Base-by-base conservation (phyloP, 345 rosid species). In the Eucalyptus cloeziana region DNA sequence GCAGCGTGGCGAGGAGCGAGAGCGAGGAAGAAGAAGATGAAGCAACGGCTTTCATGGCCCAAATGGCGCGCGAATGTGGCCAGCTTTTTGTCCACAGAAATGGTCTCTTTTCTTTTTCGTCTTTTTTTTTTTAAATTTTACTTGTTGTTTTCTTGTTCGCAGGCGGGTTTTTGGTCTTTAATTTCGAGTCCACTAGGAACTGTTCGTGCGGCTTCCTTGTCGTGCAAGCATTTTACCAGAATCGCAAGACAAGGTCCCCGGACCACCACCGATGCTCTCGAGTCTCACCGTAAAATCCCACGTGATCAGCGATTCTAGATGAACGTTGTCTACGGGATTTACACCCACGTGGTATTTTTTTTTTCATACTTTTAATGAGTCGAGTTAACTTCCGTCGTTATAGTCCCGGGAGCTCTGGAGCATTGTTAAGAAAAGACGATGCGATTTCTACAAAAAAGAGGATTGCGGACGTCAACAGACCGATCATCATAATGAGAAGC, bases 41-140 rank as follows among this genome's bases (percentile, higher is more conserved):
- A 88, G 87, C 67, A 69, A 31, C 22, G 51, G 17, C 19, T 43
- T 43, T 56, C 69, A n/a, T 43, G n/a, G 85, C 85, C 85, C 85
- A 76, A 49, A 13, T 89, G 54, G 64, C 49, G 81, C 85, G 50
- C 90, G 50, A 90, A 76, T 90, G 88, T 88, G 94, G 92, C 92
- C 43, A 21, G 13, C 49, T 30, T 30, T 30, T 67, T 80, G 91
- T 87, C 92, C 94, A 80, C 89, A 60, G 51, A 85, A 7, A 56
- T 40, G 7, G 69, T 71, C 49, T 8, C 16, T 7, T 5, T 8
- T 16, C 22, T 8, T 44, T 52, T 17, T 15, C 19, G 4, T 3
- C 1, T 13, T 43, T 27, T 44, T 83, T 45, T 25, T 25, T 40
- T 1, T n/a, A n/a, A n/a, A n/a, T n/a, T n/a, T n/a, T n/a, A n/a